Percentiles rank a stretch among this genome's conserved stretches.
These are phyloP conservation scores for Lobulomyces angularis DNA, from an alignment of 192 early-diverging fungal species.

Conservation along the genomic window DNA sequence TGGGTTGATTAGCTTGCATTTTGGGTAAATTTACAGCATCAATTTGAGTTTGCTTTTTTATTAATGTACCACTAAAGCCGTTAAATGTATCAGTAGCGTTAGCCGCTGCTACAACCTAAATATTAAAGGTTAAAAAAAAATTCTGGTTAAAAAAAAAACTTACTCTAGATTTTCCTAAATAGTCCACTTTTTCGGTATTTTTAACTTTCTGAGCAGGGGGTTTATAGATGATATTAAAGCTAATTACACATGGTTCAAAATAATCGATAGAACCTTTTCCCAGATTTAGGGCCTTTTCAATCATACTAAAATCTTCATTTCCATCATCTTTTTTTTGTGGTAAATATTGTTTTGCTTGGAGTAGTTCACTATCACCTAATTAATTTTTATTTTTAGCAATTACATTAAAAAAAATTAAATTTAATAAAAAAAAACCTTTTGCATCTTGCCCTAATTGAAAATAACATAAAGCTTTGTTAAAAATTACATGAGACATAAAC, in stretches of 20 bases:
- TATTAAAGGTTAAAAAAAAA: too few species aligned
- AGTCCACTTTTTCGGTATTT: conserved; percentile 66
- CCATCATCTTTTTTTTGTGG: conserved; percentile 5
- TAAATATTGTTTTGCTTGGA: conserved; percentile 4
- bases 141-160: too few species aligned
- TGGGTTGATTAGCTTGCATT: neutral
- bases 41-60: conserved; percentile 24
- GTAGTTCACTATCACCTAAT: neutral
- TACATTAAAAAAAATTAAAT: conserved; percentile 1
- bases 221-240: conserved; percentile 64
- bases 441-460: conserved; percentile 15
- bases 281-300: conserved; percentile 30
- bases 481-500: conserved; percentile 76
- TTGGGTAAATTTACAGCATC: conserved; percentile 8
- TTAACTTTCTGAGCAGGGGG: conserved; percentile 77
- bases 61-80: conserved; percentile 46
- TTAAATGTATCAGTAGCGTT: conserved; percentile 45
- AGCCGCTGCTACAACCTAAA: conserved; percentile 72
- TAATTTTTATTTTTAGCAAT: neutral
- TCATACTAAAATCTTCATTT: conserved; percentile 13
- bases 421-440: neutral
- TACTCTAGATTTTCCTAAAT: conserved; percentile 63
- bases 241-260: conserved; percentile 37
- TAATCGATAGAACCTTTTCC: conserved; percentile 17
- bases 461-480: conserved; percentile 78